Evolutionary conservation across 768 basidiomycete genomes (phyloP).

Genomic region (Russula ochroleuca): DNA sequence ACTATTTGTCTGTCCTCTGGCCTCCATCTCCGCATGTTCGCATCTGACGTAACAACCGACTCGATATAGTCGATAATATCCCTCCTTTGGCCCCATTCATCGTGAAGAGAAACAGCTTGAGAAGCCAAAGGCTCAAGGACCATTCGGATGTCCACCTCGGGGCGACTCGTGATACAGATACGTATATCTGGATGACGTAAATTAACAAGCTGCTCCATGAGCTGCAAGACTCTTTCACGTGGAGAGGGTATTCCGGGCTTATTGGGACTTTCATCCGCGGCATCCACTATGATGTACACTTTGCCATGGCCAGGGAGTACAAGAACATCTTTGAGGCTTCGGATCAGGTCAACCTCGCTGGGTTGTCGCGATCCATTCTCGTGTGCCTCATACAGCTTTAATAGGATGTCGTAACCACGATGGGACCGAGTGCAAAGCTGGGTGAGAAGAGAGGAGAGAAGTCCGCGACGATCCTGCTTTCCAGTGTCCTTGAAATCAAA

Average conservation of each 20-base stretch:
- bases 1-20: background rate
- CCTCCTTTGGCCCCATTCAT: too few species aligned
- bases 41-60: background rate
- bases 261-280: too few species aligned
- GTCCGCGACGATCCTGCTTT: constrained; percentile 2
- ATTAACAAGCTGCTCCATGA: background rate
- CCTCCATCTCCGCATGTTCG: background rate
- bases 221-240: background rate
- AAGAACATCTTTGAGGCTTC: background rate
- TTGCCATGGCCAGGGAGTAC: background rate
- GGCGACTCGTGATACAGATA: background rate
- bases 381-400: background rate
- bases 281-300: too few species aligned
- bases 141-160: constrained; percentile 1
- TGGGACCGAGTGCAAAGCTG: constrained; percentile 5
- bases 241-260: background rate
- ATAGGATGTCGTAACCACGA: background rate
- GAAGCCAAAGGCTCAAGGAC: background rate
- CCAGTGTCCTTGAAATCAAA: background rate
- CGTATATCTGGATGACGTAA: background rate
- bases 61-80: background rate
- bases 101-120: background rate
- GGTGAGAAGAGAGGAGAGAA: constrained; percentile 1
- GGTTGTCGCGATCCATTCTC: background rate
- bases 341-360: background rate